Conservation (phyloP, 306 rosid species). For the Gillenia trifoliata region DNA sequence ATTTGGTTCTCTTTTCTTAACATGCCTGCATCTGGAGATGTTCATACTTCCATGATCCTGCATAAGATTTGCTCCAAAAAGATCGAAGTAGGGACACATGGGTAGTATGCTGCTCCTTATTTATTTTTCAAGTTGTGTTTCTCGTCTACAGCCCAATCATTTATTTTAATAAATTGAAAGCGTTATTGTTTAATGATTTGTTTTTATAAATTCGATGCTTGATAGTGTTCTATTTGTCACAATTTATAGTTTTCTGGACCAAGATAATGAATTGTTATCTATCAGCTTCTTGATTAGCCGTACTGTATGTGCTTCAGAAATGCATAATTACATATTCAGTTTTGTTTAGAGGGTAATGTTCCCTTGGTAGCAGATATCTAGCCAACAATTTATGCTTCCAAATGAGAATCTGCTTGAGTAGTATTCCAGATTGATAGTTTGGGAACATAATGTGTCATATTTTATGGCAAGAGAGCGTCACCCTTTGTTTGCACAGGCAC, state of each 20-base stretch:
- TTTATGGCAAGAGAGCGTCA: background rate
- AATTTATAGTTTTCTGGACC: conserved; percentile 8
- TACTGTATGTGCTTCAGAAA: background rate
- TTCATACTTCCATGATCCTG: conserved; percentile 41
- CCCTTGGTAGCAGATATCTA: background rate
- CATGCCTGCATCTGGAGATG: conserved; percentile 40
- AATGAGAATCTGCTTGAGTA: background rate
- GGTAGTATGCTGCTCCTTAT: conserved; percentile 16
- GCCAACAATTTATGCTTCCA: background rate
- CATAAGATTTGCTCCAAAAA: conserved; percentile 38
- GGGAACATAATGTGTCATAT: background rate
- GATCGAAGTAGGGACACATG: conserved; percentile 42
- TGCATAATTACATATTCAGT: background rate
- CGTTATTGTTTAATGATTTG: conserved; percentile 32
- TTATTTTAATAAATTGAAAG: conserved; percentile 56
- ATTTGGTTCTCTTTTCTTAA: conserved; percentile 49
- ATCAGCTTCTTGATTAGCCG: background rate
- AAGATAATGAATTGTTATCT: conserved; percentile 10
- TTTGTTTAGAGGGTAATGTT: background rate
- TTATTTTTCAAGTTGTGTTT: conserved; percentile 13
- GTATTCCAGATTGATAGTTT: background rate
- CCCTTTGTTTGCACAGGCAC: background rate
- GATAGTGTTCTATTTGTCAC: conserved; percentile 6
- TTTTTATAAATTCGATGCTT: conserved; percentile 17
- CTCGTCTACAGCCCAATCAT: conserved; percentile 23